Evolutionary conservation across 1,139 yeast genomes (phyloP).

Genomic region (Blastobotrys apis): DNA sequence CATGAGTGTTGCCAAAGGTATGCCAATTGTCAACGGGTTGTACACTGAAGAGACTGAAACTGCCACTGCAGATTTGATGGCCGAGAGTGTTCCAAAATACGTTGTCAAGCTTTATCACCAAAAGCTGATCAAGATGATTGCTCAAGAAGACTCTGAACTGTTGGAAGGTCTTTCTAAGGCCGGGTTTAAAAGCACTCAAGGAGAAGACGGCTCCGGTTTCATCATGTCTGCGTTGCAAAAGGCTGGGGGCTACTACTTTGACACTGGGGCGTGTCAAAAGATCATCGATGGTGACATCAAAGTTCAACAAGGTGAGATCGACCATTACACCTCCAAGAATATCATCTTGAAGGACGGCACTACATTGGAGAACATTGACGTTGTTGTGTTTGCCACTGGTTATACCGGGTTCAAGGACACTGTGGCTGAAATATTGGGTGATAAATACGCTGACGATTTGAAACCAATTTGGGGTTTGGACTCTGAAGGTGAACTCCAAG

Average conservation of each 20-base stretch:
- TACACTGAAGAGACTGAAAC: slow-evolving; percentile 18
- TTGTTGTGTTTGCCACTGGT: slow-evolving; percentile 45
- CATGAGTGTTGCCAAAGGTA: slow-evolving; percentile 38
- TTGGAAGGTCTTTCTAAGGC: slow-evolving; percentile 34
- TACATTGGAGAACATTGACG: slow-evolving; percentile 33
- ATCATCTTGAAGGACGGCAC: slow-evolving; percentile 41
- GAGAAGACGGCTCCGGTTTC: slow-evolving; percentile 43
- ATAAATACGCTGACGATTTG: slow-evolving; percentile 16
- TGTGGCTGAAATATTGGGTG: slow-evolving; percentile 31
- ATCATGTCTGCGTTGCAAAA: slow-evolving; percentile 39
- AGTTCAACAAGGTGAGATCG: slow-evolving; percentile 37
- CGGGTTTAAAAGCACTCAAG: slow-evolving; percentile 42
- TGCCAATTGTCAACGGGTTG: slow-evolving; percentile 36
- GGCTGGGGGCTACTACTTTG: slow-evolving; percentile 46
- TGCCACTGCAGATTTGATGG: slow-evolving; percentile 39
- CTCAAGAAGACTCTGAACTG: slow-evolving; percentile 33
- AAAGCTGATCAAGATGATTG: slow-evolving; percentile 35
- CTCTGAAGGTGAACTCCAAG: slow-evolving; percentile 23
- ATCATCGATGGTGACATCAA: slow-evolving; percentile 40
- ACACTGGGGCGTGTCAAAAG: slow-evolving; percentile 42
- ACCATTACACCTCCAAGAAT: slow-evolving; percentile 36
- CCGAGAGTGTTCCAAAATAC: slow-evolving; percentile 30
- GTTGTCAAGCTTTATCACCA: slow-evolving; percentile 36
- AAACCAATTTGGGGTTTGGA: slow-evolving; percentile 30
- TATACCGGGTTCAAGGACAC: slow-evolving; percentile 43